Percentiles rank a stretch among this genome's conserved stretches.
Conservation (phyloP, 371 early-diverging fungal species). For the Quaeritorhiza haematococci region DNA sequence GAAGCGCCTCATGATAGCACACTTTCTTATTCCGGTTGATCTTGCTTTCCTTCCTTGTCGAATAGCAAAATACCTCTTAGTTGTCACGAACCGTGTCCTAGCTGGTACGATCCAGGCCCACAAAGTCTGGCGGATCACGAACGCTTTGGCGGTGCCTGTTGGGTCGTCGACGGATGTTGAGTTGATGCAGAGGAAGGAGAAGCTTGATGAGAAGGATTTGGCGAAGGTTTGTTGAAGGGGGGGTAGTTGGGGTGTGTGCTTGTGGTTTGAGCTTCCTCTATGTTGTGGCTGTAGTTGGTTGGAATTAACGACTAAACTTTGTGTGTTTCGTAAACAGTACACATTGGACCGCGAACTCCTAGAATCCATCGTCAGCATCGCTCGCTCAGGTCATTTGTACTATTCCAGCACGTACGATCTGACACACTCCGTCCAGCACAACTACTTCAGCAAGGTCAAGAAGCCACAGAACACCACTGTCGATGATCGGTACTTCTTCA, state of each 20-base stretch:
- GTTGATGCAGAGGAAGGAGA: not conserved
- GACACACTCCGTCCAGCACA: conserved; percentile 50
- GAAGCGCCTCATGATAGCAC: not conserved
- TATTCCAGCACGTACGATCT: conserved; percentile 44
- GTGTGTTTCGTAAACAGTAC: conserved; percentile 13
- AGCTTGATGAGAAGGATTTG: conserved; percentile 7
- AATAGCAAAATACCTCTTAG: conserved; percentile 30
- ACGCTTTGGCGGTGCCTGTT: conserved; percentile 26
- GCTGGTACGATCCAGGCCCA: conserved; percentile 43
- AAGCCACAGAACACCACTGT: conserved; percentile 21
- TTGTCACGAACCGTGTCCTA: conserved; percentile 31
- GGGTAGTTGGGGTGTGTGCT: not conserved
- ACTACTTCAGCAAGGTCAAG: conserved; percentile 14
- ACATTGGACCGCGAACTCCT: conserved; percentile 32
- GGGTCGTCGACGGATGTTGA: conserved; percentile 6
- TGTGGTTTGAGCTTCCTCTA: no score
- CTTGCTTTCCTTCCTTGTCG: not conserved
- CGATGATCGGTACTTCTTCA: conserved; percentile 49
- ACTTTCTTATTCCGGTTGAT: not conserved
- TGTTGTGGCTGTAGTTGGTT: no score
- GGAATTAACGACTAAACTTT: no score
- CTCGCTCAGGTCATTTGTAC: conserved; percentile 42
- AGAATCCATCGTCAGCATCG: conserved; percentile 18
- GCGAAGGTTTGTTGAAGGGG: conserved; percentile 20
- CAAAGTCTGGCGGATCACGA: conserved; percentile 43